These are phyloP conservation scores for Stentor roeselii DNA, from an alignment of 73 alveolate genomes.

Conservation along the genomic window DNA sequence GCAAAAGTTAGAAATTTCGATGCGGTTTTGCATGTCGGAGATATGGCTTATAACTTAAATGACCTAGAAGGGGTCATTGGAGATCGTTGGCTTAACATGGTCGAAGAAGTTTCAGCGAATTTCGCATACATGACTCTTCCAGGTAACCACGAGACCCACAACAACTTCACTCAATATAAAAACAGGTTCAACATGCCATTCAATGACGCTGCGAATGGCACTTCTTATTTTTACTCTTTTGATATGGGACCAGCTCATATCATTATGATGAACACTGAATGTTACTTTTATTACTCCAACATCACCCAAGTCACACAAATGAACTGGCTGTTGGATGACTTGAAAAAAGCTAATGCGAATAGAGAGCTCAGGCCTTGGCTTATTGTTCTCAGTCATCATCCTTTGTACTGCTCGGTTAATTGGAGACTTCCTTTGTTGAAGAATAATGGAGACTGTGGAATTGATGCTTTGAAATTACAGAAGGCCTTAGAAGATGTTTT, in stretches of 20 bases:
- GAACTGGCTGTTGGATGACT: conserved; percentile 18
- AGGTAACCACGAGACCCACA: not conserved
- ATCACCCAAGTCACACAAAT: not conserved
- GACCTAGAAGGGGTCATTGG: not conserved
- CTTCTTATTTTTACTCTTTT: not conserved
- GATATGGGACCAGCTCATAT: conserved; percentile 16
- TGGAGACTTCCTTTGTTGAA: not conserved
- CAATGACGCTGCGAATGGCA: not conserved
- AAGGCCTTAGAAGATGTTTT: not conserved
- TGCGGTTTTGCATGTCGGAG: conserved; percentile 7
- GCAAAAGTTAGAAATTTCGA: not conserved
- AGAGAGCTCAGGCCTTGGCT: conserved; percentile 24
- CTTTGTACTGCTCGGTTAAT: conserved; percentile 17
- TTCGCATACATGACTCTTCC: conserved; percentile 13
- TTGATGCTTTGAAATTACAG: not conserved
- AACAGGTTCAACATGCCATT: conserved; percentile 20
- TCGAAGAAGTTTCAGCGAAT: not conserved
- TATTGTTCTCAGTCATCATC: conserved; percentile 11
- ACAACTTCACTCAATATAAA: conserved; percentile 18
- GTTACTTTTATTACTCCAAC: not conserved
- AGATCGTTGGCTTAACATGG: not conserved
- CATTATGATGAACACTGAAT: not conserved
- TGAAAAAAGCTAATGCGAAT: conserved; percentile 1
- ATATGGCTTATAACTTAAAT: not conserved
- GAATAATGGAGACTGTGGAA: conserved; percentile 20